These are phyloP conservation scores for Neofusicoccum laricinum DNA, from an alignment of 2,329 filamentous ascomycete species.

Conservation along the genomic window DNA sequence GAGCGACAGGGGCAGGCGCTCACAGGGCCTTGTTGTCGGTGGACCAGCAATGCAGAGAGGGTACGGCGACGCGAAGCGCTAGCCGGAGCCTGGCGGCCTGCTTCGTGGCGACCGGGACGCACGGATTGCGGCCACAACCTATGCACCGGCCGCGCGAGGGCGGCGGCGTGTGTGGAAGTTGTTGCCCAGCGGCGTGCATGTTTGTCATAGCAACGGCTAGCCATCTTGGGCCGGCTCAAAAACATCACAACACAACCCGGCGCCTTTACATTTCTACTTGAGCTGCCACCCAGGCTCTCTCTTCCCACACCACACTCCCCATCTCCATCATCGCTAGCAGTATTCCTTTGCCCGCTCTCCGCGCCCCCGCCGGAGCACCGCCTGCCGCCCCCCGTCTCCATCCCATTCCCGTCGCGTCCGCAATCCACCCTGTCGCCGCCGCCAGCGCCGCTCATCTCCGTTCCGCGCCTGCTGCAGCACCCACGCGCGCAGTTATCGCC, in stretches of 20 bases:
- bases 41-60: not conserved
- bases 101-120: no score
- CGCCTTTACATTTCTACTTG: not conserved
- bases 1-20: not conserved
- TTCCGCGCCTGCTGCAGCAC: not conserved
- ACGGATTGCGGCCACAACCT: no score
- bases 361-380: not conserved
- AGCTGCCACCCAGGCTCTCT: not conserved
- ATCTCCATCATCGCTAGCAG: constrained; percentile 7
- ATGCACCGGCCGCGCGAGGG: no score
- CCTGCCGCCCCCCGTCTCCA: not conserved
- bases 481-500: not conserved
- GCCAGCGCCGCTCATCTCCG: not conserved
- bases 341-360: constrained; percentile 2
- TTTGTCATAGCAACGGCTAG: no score
- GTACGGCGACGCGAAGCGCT: no score
- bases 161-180: no score
- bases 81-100: no score
- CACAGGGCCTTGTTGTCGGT: not conserved
- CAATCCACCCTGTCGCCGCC: not conserved
- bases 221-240: no score
- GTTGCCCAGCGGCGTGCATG: no score
- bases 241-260: not conserved
- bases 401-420: not conserved
- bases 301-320: not conserved